Base-by-base conservation (phyloP, 2,329 filamentous ascomycete genomes). In the Colletotrichum chlorophyti region DNA sequence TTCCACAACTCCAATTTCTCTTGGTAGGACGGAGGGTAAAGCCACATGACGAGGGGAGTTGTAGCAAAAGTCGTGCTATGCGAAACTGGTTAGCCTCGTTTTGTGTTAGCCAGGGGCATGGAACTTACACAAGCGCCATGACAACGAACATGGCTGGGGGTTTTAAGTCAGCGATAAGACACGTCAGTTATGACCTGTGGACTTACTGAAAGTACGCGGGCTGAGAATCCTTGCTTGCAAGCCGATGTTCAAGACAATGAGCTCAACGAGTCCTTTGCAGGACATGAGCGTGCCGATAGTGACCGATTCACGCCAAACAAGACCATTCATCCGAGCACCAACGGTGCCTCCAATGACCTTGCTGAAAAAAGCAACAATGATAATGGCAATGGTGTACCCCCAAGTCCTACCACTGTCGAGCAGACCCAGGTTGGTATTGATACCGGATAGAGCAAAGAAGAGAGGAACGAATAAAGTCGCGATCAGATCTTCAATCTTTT, bases 401-500 rank as follows among this genome's bases (percentile, higher is more conserved):
- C 91, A 95, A 0, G 89, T 88, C 6, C 88, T 86, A 9, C 89
- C 91, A 63, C 82, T 86, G 65, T 94, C 82, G 31, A 95, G 78
- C 7, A 95, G 79, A 17, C 91, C 91, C 41, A 95, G 78, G 67
- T 95, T 86, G 11, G 91, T 95, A 69, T 84, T 90, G 5, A 95
- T 76, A 4, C 91, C 91, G 5, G 91, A 95, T 2, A 93, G 81
- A 0, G 91, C 90, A 73, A 95, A 95, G 70, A 95, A 95, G n/a
- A n/a, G n/a, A 0, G 94, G 94, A 8, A 97, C 73, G 66, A 98
- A 93, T 2, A 98, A 76, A 1, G 91, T 88, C 0, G 87, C 86
- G 24, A 97, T 88, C 8, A 97, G 77, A 81, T 98, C 94, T 72
- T 98, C 94, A 58, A 98, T 89, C 79, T 97, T 97, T 70, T 97